Conservation (phyloP, 78 protist genomes). For the Dictyostelium capitatum region DNA sequence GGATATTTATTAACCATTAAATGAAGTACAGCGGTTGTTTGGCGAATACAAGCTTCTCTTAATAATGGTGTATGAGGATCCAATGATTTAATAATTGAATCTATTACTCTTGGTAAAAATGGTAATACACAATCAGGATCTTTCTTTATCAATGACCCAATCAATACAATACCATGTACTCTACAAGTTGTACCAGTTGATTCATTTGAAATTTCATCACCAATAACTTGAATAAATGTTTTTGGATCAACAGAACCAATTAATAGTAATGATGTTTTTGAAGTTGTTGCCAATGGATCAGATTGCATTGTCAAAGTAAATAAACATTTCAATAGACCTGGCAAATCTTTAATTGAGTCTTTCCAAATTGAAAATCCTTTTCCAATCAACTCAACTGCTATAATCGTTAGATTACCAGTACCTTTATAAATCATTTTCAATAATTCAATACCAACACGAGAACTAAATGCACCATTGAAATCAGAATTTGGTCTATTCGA, state of each 20-base stretch:
- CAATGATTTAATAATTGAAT: slow-evolving; percentile 71
- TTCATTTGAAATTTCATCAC: slow-evolving; percentile 73
- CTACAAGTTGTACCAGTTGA: slow-evolving; percentile 12
- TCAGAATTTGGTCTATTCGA: slow-evolving; percentile 45
- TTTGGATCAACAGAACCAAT: slow-evolving; percentile 54
- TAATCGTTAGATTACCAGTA: slow-evolving; percentile 58
- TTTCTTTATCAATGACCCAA: slow-evolving; percentile 55
- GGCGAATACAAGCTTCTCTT: slow-evolving; percentile 85
- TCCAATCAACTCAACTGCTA: slow-evolving; percentile 77
- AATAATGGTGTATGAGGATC: slow-evolving; percentile 88
- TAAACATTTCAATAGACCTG: slow-evolving; percentile 66
- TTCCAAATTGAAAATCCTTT: slow-evolving; percentile 80
- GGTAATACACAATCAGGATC: slow-evolving; percentile 70
- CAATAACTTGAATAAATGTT: slow-evolving; percentile 70
- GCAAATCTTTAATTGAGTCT: slow-evolving; percentile 64
- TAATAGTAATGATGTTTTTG: slow-evolving; percentile 50
- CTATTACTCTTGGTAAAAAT: slow-evolving; percentile 65
- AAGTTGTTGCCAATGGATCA: slow-evolving; percentile 49
- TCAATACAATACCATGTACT: slow-evolving; percentile 48
- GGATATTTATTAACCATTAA: slow-evolving; percentile 87
- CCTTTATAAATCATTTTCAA: slow-evolving; percentile 70
- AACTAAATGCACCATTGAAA: neutral
- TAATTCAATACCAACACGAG: slow-evolving; percentile 43
- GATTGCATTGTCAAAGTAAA: slow-evolving; percentile 75
- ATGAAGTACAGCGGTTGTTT: slow-evolving; percentile 84